Evolutionary conservation across 768 basidiomycete species (phyloP), one percentile per base, ranked within the genome.

Genomic region (Lentinula raphanica): DNA sequence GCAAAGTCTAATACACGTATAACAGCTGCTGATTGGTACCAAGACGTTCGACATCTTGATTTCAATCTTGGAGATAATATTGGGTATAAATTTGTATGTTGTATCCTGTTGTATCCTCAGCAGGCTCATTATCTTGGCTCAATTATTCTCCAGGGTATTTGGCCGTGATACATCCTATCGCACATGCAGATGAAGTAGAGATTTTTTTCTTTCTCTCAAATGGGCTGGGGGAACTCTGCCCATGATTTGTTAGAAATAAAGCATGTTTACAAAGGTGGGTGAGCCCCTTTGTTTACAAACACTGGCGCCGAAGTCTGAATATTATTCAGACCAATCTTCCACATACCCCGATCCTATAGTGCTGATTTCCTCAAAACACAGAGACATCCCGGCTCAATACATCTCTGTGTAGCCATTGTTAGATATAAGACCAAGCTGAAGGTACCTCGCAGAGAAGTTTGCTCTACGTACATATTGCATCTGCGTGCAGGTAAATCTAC

Each of bases 41-140:
- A 98, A 74, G 95, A 98, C 61, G 96, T 97, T 9, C 81, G 95
- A 32, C 90, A 94, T 68, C 70, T 99, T 6, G 91, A 94, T 67
- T 79, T 98, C 46, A 75, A 83, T 13, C 82, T 91, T 15, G 79
- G 86, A 25, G 74, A 84, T 28, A 77, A 84, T 28, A 71, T 91
- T 5, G 65, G 71, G 91, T 92, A 63, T 56, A n/a, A n/a, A n/a
- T n/a, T n/a, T n/a, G n/a, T n/a, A n/a, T n/a, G n/a, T n/a, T n/a
- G 81, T 63, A 44, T 32, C 23, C 54, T 54, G n/a, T 38, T 2
- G 49, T 9, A 36, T 15, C 57, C 19, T 32, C 23, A 1, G 40
- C 25, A 53, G 19, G 29, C 3, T 23, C 6, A 36, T 31, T 50
- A 42, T 55, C n/a, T 8, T 35, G 15, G 36, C 23, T 13, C 19